Conservation (phyloP, 306 rosid genomes). For the apple (Malus domestica) region ASM211411v1 NC_041794.1:32244001-32244500, state of each 20-base stretch:
- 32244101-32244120: background rate
- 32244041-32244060: background rate
- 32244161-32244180: background rate
- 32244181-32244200: background rate
- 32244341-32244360: background rate
- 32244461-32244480: constrained; percentile 9
- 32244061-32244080: background rate
- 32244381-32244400: background rate
- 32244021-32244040: background rate
- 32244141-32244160: background rate
- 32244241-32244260: background rate
- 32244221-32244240: background rate
- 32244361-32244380: background rate
- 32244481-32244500: background rate
- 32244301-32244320: background rate
- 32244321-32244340: background rate
- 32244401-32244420: background rate
- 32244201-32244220: background rate
- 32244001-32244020: background rate
- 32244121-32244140: too few species aligned
- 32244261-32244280: background rate
- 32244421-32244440: background rate
- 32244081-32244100: background rate
- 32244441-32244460: background rate
- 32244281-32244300: background rate